Base-by-base conservation (phyloP, 352 stramenopile species). In the Globisporangium heterothallicum region DNA sequence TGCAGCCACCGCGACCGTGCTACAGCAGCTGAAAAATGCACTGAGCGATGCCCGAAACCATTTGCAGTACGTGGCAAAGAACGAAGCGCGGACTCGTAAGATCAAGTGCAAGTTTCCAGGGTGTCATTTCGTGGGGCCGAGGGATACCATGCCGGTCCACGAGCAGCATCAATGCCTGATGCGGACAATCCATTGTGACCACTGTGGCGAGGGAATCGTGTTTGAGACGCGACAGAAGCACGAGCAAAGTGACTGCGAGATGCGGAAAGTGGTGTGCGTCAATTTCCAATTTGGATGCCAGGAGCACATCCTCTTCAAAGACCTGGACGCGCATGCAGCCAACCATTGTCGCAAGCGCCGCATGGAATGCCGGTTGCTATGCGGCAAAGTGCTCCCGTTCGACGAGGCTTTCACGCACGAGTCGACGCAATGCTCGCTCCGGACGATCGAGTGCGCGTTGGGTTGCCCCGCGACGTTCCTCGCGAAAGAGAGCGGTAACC, bases 261-360 rank as follows among this genome's bases (percentile, higher is more conserved):
- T 58, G 36, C 78, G 78, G 2, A 25, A 53, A 14, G 73, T 89
- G 0, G 1, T 53, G 1, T 92, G 81, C 35, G 38, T 53, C 12
- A 84, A 92, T 21, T 55, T 79, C 0, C 63, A 87, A 44, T 66
- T 65, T 45, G 81, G 77, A 2, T 92, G 74, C 24, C 59, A 59
- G 6, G 66, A 73, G 8, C 44, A 49, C 21, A 48, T 88, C 0
- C 38, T 67, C 5, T 78, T 67, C 8, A 35, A 53, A 22, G 67
- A 88, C 2, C 42, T 58, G 22, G 48, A 70, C 1, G 24, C 56
- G 14, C 81, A 92, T 44, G 61, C 70, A 16, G 38, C 19, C 8
- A 32, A 73, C 34, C 77, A 89, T 58, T 92, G 81, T 49, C 76
- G 76, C 26, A 82, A 87, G 55, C 65, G 81, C 9, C 34, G 52